These are phyloP conservation scores for Leccinum fallax DNA, from an alignment of 1,284 basidiomycete genomes.

Conservation along the genomic window DNA sequence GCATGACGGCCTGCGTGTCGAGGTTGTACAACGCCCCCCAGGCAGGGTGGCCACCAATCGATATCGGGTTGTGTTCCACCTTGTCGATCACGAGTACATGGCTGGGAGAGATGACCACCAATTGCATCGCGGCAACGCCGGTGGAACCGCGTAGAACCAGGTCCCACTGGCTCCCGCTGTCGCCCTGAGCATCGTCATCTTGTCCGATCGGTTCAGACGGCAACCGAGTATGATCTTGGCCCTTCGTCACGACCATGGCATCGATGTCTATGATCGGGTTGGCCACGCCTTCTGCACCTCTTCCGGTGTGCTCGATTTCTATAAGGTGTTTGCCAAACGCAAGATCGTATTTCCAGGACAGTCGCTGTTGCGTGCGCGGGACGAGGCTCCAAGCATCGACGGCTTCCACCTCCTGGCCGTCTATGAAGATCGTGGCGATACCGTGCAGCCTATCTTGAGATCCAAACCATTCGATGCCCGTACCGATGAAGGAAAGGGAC, in stretches of 20 bases:
- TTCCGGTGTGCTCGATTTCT: slow-evolving; percentile 60
- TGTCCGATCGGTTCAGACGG: neutral
- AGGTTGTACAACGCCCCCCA: slow-evolving; percentile 80
- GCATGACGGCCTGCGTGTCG: slow-evolving; percentile 58
- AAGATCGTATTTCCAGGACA: slow-evolving; percentile 64
- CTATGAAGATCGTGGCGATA: slow-evolving; percentile 56
- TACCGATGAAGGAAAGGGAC: slow-evolving; percentile 64
- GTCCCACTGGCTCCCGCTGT: slow-evolving; percentile 42
- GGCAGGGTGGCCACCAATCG: slow-evolving; percentile 71
- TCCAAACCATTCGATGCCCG: slow-evolving; percentile 79
- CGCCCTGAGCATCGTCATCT: neutral
- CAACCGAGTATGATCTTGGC: slow-evolving; percentile 19
- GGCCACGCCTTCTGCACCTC: slow-evolving; percentile 39
- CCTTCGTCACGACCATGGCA: slow-evolving; percentile 65
- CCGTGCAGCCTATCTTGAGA: slow-evolving; percentile 57
- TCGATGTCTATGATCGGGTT: slow-evolving; percentile 55
- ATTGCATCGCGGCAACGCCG: slow-evolving; percentile 9
- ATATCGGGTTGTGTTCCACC: slow-evolving; percentile 81
- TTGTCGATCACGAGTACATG: slow-evolving; percentile 80
- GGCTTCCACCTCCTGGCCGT: slow-evolving; percentile 48
- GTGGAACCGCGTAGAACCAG: slow-evolving; percentile 34
- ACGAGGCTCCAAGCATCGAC: slow-evolving; percentile 51
- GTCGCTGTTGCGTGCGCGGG: slow-evolving; percentile 56
- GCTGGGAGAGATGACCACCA: slow-evolving; percentile 68
- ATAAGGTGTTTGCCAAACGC: slow-evolving; percentile 56